Evolutionary conservation across 2,329 filamentous ascomycete species (phyloP), one percentile per base, ranked within the genome.

Genomic region (Beauveria sp.): DNA sequence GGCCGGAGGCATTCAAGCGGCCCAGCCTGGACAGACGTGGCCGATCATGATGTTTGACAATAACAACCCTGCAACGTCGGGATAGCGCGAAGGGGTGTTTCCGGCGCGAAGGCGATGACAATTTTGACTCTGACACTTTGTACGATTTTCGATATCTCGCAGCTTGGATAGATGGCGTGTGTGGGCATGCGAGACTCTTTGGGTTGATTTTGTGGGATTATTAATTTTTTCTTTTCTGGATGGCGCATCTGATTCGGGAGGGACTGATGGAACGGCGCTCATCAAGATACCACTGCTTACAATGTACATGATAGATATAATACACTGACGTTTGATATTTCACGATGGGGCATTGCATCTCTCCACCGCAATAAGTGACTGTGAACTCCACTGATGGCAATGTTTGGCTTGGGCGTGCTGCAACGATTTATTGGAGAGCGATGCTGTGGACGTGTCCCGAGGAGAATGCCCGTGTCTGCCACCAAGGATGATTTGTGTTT

Each of bases 41-140:
- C 60, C 60, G 3, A 52, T 62, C 8, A 47, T 62, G 40, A 62
- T 62, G 46, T 62, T 62, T 47, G 60, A 62, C 20, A 42, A 51
- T 43, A 58, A 38, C n/a, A 55, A 50, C 47, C 28, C 60, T 22
- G 47, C 60, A 18, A 28, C 54, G 6, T 46, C 60, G 38, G 54
- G 54, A 20, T 61, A 61, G 28, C 20, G 40, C 12, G 9, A 16
- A 40, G 16, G 16, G 34, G 6, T 3, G 5, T 16, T 38, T 38
- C 14, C 12, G 34, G 34, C 16, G 52, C 26, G 9, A 22, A 26
- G 9, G 16, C 12, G 3, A 57, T 30, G 26, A 43, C 26, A 7
- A 8, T 2, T 12, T 2, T 14, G 16, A 22, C 14, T 9, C 28
- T 8, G n/a, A 14, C n/a, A 24, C 20, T 24, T 24, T 49, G 45